A percentile compares a stretch with the other conserved stretches of the same genome.
Conservation (phyloP, 1,284 basidiomycete species). For the Puccinia hordei region DNA sequence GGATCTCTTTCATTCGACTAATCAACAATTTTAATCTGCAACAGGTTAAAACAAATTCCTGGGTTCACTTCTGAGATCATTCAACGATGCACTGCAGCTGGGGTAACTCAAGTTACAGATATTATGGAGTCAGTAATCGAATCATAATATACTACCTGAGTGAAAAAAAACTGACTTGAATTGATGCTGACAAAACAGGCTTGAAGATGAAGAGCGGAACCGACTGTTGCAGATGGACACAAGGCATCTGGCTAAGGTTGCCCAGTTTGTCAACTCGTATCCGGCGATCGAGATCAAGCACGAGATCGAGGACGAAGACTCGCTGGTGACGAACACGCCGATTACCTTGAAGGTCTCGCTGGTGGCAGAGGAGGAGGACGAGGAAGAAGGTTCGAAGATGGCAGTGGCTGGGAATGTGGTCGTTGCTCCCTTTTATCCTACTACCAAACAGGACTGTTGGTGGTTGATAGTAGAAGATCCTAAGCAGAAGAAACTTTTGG, state of each 20-base stretch:
- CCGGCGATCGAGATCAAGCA: conserved; percentile 85
- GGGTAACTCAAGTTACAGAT: conserved; percentile 85
- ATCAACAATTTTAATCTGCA: not conserved
- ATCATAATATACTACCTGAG: not conserved
- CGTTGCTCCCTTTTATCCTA: conserved; percentile 87
- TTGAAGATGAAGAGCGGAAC: conserved; percentile 86
- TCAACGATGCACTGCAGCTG: conserved; percentile 77
- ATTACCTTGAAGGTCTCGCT: conserved; percentile 79
- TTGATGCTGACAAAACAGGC: conserved; percentile 56
- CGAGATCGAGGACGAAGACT: conserved; percentile 75
- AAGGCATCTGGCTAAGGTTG: conserved; percentile 80
- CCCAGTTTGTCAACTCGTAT: conserved; percentile 90
- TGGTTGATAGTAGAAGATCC: conserved; percentile 91
- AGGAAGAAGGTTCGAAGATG: conserved; percentile 66
- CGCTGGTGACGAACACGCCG: conserved; percentile 78
- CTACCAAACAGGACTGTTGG: conserved; percentile 90
- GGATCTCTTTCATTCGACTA: conserved; percentile 67
- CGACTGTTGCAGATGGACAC: conserved; percentile 80
- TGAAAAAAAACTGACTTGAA: conserved; percentile 9
- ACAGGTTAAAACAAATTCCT: conserved; percentile 50
- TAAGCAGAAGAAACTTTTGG: conserved; percentile 68
- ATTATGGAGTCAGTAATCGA: conserved; percentile 72
- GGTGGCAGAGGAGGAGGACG: conserved; percentile 76
- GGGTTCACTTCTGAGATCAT: conserved; percentile 62
- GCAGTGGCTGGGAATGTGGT: conserved; percentile 71